These are phyloP conservation scores for Neurospora tetrasperma DNA, from an alignment of 495 filamentous ascomycete genomes.

Conservation along the genomic window DNA sequence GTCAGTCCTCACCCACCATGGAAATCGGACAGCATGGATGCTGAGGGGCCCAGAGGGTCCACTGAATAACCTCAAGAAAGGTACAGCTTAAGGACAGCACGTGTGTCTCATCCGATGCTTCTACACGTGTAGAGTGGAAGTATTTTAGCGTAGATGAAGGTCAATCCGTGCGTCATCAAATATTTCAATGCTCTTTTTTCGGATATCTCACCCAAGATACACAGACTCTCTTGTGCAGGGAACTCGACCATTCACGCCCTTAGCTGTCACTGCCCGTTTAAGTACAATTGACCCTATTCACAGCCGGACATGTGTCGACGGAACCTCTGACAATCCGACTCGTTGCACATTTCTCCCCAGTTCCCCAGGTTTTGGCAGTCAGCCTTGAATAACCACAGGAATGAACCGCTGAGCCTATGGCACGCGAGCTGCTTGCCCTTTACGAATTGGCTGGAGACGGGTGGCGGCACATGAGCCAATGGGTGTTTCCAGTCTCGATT, in stretches of 20 bases:
- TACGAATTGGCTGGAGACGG: neutral
- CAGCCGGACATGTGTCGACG: neutral
- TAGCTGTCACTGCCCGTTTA: neutral
- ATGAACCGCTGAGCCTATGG: neutral
- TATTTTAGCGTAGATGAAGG: neutral
- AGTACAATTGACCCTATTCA: neutral
- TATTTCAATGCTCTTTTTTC: neutral
- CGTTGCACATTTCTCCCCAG: neutral
- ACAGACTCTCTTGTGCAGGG: neutral
- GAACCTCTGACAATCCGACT: neutral
- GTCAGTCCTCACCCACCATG: too few species aligned
- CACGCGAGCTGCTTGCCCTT: neutral
- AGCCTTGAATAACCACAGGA: neutral
- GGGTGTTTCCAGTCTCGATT: neutral
- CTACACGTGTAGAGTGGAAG: neutral
- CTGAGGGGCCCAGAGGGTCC: neutral
- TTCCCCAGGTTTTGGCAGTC: neutral
- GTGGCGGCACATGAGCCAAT: neutral
- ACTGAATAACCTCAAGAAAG: neutral
- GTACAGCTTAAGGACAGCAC: neutral
- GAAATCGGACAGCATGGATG: too few species aligned
- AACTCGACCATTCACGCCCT: neutral
- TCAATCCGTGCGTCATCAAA: neutral
- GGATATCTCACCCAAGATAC: neutral
- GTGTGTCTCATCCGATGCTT: neutral